phyloP scores from a whole-genome alignment of 1,284 basidiomycete genomes.

The Neonothopanus nambi region DNA sequence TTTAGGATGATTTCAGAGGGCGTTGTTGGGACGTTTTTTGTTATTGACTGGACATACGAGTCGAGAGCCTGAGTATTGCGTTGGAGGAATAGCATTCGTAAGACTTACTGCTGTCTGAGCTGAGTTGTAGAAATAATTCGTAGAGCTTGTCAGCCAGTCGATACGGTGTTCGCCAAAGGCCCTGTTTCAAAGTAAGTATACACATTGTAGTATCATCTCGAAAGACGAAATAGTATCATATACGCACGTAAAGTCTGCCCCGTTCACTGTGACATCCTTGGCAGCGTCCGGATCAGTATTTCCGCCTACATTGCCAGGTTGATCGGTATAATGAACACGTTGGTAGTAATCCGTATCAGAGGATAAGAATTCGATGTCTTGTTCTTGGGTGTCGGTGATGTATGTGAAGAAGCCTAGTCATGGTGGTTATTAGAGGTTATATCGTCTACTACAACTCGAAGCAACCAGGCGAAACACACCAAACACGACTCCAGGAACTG shows the following conservation, averaged over 20 bases:
- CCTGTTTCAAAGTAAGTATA: conserved; percentile 10
- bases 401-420: conserved; percentile 24
- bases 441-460: too few relatives aligned
- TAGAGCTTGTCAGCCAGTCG: conserved; percentile 18
- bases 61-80: too few relatives aligned
- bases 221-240: not conserved
- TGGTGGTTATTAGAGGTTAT: too few relatives aligned
- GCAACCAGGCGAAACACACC: too few relatives aligned
- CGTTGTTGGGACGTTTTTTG: conserved; percentile 17
- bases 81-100: too few relatives aligned
- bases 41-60: conserved; percentile 11
- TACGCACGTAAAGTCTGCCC: conserved; percentile 21
- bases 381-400: conserved; percentile 18
- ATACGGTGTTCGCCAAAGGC: conserved; percentile 21
- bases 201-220: not conserved
- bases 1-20: conserved; percentile 18
- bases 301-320: conserved; percentile 16
- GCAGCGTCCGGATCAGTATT: conserved; percentile 8
- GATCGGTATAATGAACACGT: conserved; percentile 20
- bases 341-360: conserved; percentile 18
- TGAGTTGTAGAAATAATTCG: conserved; percentile 17
- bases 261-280: conserved; percentile 15
- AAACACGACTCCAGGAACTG: conserved; percentile 20
- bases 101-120: conserved; percentile 11
- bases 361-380: conserved; percentile 22